Evolutionary conservation across 805 yeast species (phyloP).

Genomic region (Nematodospora valgi): DNA sequence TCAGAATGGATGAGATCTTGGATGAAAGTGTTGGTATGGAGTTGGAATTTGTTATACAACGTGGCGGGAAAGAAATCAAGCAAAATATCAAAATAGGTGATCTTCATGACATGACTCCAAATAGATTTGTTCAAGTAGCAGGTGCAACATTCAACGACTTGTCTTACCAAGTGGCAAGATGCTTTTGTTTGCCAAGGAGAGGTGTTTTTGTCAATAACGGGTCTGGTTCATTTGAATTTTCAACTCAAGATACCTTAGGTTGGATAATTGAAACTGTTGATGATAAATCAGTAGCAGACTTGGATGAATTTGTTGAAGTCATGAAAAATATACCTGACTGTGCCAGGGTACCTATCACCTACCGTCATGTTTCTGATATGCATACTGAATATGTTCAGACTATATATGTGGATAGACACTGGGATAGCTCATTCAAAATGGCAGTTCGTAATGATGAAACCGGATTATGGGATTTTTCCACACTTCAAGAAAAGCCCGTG

Average conservation of each 20-base stretch:
- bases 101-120: conserved; percentile 79
- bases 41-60: conserved; percentile 57
- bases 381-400: conserved; percentile 71
- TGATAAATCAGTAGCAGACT: conserved; percentile 66
- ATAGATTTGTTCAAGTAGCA: conserved; percentile 72
- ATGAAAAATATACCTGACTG: conserved; percentile 77
- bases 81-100: conserved; percentile 62
- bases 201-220: conserved; percentile 83
- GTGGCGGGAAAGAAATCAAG: conserved; percentile 64
- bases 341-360: conserved; percentile 63
- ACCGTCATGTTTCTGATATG: conserved; percentile 75
- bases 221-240: conserved; percentile 68
- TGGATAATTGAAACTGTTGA: conserved; percentile 82
- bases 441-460: conserved; percentile 59
- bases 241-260: conserved; percentile 59
- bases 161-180: conserved; percentile 85
- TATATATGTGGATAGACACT: conserved; percentile 77
- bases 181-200: conserved; percentile 74
- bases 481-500: conserved; percentile 57
- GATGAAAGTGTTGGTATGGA: conserved; percentile 65
- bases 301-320: conserved; percentile 74
- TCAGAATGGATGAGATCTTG: conserved; percentile 77
- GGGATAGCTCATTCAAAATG: conserved; percentile 68
- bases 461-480: conserved; percentile 54
- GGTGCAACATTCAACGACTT: conserved; percentile 86